Evolutionary conservation across 1,284 basidiomycete species (phyloP), one percentile per base, ranked within the genome.

Genomic region (Microbotryum intermedium): DNA sequence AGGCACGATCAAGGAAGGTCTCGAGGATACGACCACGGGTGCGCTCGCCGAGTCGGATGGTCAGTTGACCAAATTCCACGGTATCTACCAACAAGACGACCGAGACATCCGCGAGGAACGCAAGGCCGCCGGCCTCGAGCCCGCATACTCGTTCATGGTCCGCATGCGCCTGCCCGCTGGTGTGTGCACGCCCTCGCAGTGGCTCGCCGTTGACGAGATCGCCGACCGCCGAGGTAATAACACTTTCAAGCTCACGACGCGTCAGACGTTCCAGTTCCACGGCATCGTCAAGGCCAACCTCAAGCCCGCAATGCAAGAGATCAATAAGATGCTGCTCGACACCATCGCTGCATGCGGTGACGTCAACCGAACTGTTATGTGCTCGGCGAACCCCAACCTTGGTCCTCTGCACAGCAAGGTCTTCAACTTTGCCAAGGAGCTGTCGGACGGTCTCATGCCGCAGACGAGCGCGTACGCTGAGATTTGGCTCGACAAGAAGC

Each of bases 211-310:
- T 83, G 91, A 97, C 77, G 84, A 86, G 68, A 97, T 99, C 67
- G 84, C 92, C 59, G 93, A 97, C 73, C 88, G 93, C 76, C 90
- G 94, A 76, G 94, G 91, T 29, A 90, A 86, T 71, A 84, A 88
- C 59, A 93, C 93, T 18, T 87, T 98, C 79, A 98, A 98, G 81
- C 86, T 99, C 70, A 98, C 94, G 53, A 99, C 95, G 29, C 82
- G 94, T 64, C 86, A 93, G 77, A 98, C 95, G n/a, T 97, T 97
- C 85, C 94, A 99, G 78, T 98, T 97, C 82, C 94, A 99, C 77
- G 94, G 94, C 64, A 87, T 99, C 69, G 87, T 98, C 79, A 99
- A 99, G 81, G 82, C 83, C 67, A 90, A 98, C 75, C 77, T 98
- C 75, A 98, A 98, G 79, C 84, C 87, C 46, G 88, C 92, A 23